Percentiles rank a stretch among this genome's conserved stretches.
phyloP scores from a whole-genome alignment of 345 rosid genomes.

The Lepidium aucheri region DNA sequence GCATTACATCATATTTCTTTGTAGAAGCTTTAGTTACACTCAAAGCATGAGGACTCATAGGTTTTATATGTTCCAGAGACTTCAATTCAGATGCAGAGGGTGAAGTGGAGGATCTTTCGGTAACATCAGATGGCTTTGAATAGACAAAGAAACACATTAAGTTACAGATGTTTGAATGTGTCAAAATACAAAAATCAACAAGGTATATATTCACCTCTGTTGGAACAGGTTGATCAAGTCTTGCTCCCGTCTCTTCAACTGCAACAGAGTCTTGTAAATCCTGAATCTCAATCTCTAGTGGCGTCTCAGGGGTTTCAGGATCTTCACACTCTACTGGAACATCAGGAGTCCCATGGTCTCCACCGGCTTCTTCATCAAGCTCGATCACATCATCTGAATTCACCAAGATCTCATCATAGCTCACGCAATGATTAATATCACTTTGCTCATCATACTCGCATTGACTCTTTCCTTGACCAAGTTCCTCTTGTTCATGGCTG shows the following conservation, averaged over 20 bases:
- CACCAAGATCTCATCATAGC: constrained; percentile 42
- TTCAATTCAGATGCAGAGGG: constrained; percentile 8
- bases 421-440: constrained; percentile 22
- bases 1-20: constrained; percentile 27
- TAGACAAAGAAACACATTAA: background rate
- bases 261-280: background rate
- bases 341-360: background rate
- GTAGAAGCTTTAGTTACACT: constrained; percentile 7
- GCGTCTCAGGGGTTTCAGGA: background rate
- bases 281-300: constrained; percentile 31
- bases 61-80: background rate
- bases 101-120: background rate
- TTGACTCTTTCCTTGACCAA: constrained; percentile 17
- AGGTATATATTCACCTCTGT: background rate
- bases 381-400: constrained; percentile 20
- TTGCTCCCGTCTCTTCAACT: background rate
- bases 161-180: background rate
- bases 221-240: background rate
- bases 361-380: constrained; percentile 22
- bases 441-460: constrained; percentile 18
- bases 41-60: background rate
- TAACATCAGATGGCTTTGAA: background rate
- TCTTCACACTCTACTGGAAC: background rate
- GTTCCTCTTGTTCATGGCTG: constrained; percentile 5
- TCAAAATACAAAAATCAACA: background rate